phyloP scores from a whole-genome alignment of 768 basidiomycete species.

The Xerocomellus amylosporus region DNA sequence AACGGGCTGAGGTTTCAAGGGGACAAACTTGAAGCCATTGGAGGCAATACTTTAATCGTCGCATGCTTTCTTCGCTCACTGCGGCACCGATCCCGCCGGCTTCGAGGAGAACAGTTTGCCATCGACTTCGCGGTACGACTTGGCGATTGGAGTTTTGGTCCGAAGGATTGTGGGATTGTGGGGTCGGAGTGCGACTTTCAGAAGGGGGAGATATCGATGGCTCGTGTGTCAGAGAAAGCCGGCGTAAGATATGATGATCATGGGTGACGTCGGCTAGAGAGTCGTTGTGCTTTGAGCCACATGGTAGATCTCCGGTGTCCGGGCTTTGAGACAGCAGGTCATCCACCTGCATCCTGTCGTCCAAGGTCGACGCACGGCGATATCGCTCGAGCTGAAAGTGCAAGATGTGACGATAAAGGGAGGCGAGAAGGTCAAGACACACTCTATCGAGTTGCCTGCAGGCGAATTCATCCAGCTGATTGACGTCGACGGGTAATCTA shows the following conservation, averaged over 20 bases:
- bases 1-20: not conserved
- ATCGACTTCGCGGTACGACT: constrained; percentile 71
- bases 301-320: not conserved
- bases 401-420: not conserved
- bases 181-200: constrained; percentile 24
- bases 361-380: constrained; percentile 38
- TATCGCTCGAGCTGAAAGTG: constrained; percentile 47
- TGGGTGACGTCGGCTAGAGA: not conserved
- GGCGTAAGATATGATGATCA: constrained; percentile 9
- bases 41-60: constrained; percentile 78
- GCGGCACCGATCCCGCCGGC: constrained; percentile 87
- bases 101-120: constrained; percentile 82
- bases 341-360: constrained; percentile 32
- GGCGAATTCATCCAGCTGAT: constrained; percentile 82
- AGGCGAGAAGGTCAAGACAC: constrained; percentile 19
- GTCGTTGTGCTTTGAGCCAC: constrained; percentile 1
- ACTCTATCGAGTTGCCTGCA: constrained; percentile 85
- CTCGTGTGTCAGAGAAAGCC: not conserved
- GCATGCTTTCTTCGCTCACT: constrained; percentile 88
- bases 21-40: constrained; percentile 78
- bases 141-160: constrained; percentile 39
- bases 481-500: constrained; percentile 69
- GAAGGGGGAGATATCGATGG: not conserved
- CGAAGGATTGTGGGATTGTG: constrained; percentile 19
- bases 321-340: not conserved